Conservation (phyloP, 164 flowering plant genomes). For the Euptelea pleiosperma region DNA sequence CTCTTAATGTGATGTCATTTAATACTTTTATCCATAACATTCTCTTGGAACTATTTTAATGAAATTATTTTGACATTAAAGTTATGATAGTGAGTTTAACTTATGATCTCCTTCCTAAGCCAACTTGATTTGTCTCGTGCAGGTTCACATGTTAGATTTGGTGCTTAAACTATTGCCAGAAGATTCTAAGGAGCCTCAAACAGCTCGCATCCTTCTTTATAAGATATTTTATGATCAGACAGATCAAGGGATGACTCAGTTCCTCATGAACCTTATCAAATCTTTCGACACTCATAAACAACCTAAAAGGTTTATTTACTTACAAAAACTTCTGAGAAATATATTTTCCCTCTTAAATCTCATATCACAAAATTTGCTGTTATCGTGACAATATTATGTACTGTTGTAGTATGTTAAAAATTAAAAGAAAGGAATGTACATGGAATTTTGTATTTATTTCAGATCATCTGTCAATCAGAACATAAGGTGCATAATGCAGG, state of each 20-base stretch:
- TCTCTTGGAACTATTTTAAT: too few relatives aligned
- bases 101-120: neutral
- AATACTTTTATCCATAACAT: too few relatives aligned
- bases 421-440: too few relatives aligned
- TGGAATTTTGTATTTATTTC: too few relatives aligned
- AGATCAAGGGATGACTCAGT: constrained; percentile 90
- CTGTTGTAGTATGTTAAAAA: too few relatives aligned
- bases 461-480: too few relatives aligned
- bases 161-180: constrained; percentile 67
- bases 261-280: constrained; percentile 66
- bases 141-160: constrained; percentile 83
- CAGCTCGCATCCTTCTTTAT: constrained; percentile 86
- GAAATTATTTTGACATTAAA: neutral
- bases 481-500: too few relatives aligned
- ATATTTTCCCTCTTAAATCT: constrained; percentile 3
- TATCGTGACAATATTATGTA: too few relatives aligned
- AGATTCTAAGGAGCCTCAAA: constrained; percentile 73
- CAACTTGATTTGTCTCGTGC: constrained; percentile 24
- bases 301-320: constrained; percentile 64
- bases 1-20: neutral
- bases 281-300: constrained; percentile 73
- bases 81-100: neutral
- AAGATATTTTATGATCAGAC: constrained; percentile 96
- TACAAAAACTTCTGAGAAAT: neutral
- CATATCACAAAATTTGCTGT: too few relatives aligned